These are phyloP conservation scores for Escovopsis sp. DNA, from an alignment of 2,329 filamentous ascomycete species.

Conservation along the genomic window DNA sequence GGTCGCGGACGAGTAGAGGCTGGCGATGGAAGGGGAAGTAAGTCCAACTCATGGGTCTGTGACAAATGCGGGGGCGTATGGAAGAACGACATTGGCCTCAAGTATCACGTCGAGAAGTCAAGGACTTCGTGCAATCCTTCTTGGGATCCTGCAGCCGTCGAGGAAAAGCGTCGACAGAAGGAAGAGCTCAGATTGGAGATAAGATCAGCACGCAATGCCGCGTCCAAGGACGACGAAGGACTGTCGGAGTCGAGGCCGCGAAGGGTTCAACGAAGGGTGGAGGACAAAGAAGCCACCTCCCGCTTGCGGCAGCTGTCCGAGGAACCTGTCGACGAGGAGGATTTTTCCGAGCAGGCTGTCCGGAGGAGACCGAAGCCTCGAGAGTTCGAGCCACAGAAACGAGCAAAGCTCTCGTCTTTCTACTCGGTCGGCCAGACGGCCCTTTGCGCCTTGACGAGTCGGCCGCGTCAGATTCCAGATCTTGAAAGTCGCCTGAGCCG, in stretches of 20 bases:
- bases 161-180: slow-evolving; percentile 6
- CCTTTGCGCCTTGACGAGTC: background rate
- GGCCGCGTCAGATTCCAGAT: background rate
- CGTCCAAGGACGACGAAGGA: background rate
- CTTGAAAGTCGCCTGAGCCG: slow-evolving; percentile 1
- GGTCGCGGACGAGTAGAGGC: slow-evolving; percentile 4
- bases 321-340: background rate
- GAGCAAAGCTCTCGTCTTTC: background rate
- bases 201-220: too few relatives aligned
- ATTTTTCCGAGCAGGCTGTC: background rate
- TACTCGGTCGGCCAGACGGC: background rate
- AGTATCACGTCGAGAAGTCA: slow-evolving; percentile 43
- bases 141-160: slow-evolving; percentile 8
- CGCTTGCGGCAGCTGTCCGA: background rate
- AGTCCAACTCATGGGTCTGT: slow-evolving; percentile 26
- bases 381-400: background rate
- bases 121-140: slow-evolving; percentile 36
- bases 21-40: slow-evolving; percentile 6
- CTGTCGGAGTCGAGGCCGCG: background rate
- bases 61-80: slow-evolving; percentile 37
- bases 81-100: slow-evolving; percentile 43
- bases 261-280: background rate
- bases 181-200: too few relatives aligned
- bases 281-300: background rate
- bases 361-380: background rate